Percentiles rank a stretch among this genome's conserved stretches.
Evolutionary conservation across 306 rosid genomes (phyloP).

Genomic region (Coriaria nepalensis): DNA sequence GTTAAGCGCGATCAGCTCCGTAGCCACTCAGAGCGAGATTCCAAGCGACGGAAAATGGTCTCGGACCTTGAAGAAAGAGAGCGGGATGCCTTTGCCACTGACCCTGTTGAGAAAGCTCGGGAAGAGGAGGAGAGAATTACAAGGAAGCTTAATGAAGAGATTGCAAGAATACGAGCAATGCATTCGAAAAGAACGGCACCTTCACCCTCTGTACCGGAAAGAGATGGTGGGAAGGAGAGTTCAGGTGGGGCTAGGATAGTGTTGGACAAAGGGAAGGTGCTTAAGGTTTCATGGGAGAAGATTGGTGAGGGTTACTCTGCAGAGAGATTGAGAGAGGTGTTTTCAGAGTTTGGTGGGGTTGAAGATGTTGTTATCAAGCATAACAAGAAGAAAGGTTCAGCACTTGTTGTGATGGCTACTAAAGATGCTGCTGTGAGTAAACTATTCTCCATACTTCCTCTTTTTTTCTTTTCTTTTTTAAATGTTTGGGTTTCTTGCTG

Average conservation of each 20-base stretch:
- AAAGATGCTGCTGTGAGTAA: slow-evolving; percentile 78
- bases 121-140: slow-evolving; percentile 69
- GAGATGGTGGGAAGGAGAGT: slow-evolving; percentile 27
- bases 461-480: neutral
- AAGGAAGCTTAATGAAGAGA: slow-evolving; percentile 56
- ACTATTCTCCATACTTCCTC: neutral
- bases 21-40: slow-evolving; percentile 52
- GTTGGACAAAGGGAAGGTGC: slow-evolving; percentile 53
- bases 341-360: slow-evolving; percentile 62
- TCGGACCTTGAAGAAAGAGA: slow-evolving; percentile 84
- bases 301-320: slow-evolving; percentile 69
- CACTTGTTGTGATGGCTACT: slow-evolving; percentile 69
- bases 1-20: slow-evolving; percentile 58
- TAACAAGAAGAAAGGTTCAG: slow-evolving; percentile 69
- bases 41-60: slow-evolving; percentile 70
- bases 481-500: slow-evolving; percentile 4
- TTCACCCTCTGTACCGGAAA: slow-evolving; percentile 15
- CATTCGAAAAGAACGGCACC: slow-evolving; percentile 37
- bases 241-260: slow-evolving; percentile 14
- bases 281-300: slow-evolving; percentile 90
- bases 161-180: slow-evolving; percentile 64
- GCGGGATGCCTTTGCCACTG: slow-evolving; percentile 43
- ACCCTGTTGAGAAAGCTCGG: slow-evolving; percentile 31
- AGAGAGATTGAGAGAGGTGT: slow-evolving; percentile 49
- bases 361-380: slow-evolving; percentile 84